phyloP scores from a whole-genome alignment of 441 rosid species.

The Populus hybrid region DNA sequence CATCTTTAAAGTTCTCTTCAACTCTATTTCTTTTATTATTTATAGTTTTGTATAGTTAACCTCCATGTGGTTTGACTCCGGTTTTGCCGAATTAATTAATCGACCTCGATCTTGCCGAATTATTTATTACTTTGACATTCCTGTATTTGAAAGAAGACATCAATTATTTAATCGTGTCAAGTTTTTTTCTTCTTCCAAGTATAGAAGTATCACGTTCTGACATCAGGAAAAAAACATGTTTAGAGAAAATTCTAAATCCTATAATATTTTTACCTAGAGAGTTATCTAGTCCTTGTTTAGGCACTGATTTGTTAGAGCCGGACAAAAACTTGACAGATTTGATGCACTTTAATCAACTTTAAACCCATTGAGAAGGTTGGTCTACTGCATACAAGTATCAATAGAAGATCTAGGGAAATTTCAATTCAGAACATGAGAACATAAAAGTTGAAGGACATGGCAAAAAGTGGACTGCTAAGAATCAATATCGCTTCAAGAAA shows the following conservation, averaged over 20 bases:
- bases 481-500: constrained; percentile 3
- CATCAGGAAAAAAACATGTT: background rate
- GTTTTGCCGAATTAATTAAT: no score
- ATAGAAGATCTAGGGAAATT: background rate
- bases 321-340: background rate
- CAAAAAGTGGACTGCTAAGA: background rate
- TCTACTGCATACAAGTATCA: background rate
- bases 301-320: background rate
- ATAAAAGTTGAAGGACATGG: constrained; percentile 4
- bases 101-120: no score
- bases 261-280: background rate
- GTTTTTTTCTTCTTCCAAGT: no score
- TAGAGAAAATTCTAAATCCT: background rate
- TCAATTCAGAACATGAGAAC: constrained; percentile 2
- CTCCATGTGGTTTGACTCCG: no score
- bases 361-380: background rate
- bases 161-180: no score
- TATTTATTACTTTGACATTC: no score
- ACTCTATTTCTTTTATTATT: no score
- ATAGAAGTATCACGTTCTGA: no score
- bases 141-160: no score
- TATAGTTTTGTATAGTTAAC: no score
- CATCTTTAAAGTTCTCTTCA: no score
- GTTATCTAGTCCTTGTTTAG: background rate
- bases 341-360: background rate